Percentiles rank a stretch among this genome's conserved stretches.
Evolutionary conservation across 441 rosid genomes (phyloP).

Genomic region (Populus hybrid): DNA sequence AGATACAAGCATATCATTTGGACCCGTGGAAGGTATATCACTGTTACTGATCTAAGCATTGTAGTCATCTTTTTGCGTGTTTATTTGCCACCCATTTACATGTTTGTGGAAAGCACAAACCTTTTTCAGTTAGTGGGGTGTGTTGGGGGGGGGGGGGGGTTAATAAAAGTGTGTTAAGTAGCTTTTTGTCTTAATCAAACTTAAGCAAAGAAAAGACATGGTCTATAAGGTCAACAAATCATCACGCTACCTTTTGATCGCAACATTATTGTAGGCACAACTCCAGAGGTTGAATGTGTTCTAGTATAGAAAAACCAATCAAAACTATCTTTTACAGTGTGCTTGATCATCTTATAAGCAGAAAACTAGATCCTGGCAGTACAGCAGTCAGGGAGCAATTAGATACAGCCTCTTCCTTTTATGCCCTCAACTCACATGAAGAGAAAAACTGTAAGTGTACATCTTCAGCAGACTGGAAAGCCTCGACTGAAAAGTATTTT

Average conservation of each 20-base stretch:
- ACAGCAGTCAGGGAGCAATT: not conserved
- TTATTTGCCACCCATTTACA: not conserved
- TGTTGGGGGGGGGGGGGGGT: too few species aligned
- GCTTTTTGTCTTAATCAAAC: not conserved
- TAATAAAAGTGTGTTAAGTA: not conserved
- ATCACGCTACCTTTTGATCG: not conserved
- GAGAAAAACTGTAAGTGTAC: not conserved
- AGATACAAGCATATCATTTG: slow-evolving; percentile 79
- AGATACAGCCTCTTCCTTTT: not conserved
- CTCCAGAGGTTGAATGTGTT: not conserved
- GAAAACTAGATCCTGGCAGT: not conserved
- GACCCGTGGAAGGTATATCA: slow-evolving; percentile 86
- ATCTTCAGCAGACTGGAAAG: not conserved
- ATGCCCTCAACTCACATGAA: not conserved
- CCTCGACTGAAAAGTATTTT: not conserved
- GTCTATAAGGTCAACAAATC: not conserved
- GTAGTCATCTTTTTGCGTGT: slow-evolving; percentile 9
- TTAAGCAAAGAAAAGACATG: not conserved
- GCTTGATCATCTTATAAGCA: not conserved
- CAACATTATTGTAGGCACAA: not conserved
- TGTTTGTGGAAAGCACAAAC: not conserved
- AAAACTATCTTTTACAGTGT: not conserved
- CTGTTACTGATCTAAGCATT: slow-evolving; percentile 19
- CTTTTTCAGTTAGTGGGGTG: too few species aligned
- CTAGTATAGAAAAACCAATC: not conserved